phyloP scores from a whole-genome alignment of 129 eudicot species.

The Erigeron canadensis region DNA sequence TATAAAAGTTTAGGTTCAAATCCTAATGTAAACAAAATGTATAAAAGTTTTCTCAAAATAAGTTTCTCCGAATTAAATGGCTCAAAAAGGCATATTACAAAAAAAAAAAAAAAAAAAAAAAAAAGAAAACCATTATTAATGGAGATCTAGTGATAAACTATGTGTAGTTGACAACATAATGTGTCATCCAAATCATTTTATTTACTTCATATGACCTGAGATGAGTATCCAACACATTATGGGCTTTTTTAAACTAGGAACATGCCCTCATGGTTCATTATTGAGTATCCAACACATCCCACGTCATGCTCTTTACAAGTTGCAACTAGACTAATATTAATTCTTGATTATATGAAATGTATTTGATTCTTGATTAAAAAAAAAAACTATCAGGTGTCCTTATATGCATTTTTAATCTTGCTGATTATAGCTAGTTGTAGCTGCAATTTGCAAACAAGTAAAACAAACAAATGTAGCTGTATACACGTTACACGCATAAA shows the following conservation, averaged over 20 bases:
- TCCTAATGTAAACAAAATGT: too few relatives aligned
- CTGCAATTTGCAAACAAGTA: constrained; percentile 14
- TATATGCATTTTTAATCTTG: neutral
- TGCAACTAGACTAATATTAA: constrained; percentile 10
- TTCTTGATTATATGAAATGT: constrained; percentile 21
- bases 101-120: too few relatives aligned
- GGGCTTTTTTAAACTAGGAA: neutral
- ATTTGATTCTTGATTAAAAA: constrained; percentile 19
- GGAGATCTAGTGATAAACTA: neutral
- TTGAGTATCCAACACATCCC: constrained; percentile 37
- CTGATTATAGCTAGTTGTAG: neutral
- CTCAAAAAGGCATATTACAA: too few relatives aligned
- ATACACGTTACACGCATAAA: constrained; percentile 1
- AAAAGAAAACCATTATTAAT: too few relatives aligned
- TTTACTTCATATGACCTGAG: neutral
- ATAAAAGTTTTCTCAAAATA: too few relatives aligned
- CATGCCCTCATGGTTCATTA: constrained; percentile 30
- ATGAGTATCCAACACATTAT: constrained; percentile 26
- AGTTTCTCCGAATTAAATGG: too few relatives aligned
- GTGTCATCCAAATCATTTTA: neutral
- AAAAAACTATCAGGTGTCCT: constrained; percentile 1
- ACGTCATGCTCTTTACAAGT: constrained; percentile 27
- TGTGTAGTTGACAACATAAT: neutral
- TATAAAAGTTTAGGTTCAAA: too few relatives aligned
- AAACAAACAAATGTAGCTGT: constrained; percentile 1